Evolutionary conservation across 768 basidiomycete genomes (phyloP).

Genomic region (Leccinum broughii): DNA sequence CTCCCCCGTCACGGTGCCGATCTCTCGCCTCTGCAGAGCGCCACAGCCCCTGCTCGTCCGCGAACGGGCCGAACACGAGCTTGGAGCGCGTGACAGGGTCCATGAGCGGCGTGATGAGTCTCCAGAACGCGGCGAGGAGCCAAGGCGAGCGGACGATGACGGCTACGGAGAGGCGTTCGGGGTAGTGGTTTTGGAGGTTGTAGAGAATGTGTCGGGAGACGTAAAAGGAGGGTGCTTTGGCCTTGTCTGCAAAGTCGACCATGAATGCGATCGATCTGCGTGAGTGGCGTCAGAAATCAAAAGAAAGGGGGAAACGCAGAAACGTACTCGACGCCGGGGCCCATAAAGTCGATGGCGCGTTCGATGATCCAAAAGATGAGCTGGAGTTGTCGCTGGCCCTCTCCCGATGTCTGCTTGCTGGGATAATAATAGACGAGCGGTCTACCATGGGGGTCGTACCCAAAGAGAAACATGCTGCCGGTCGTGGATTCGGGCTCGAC

Average conservation of each 20-base stretch:
- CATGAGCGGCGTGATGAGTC: slow-evolving; percentile 75
- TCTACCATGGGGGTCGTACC: slow-evolving; percentile 65
- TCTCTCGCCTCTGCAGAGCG: slow-evolving; percentile 27
- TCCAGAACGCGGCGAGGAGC: slow-evolving; percentile 72
- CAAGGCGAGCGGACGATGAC: slow-evolving; percentile 80
- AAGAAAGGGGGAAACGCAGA: not conserved
- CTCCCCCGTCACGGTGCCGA: not conserved
- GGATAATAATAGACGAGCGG: slow-evolving; percentile 71
- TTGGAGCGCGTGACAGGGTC: slow-evolving; percentile 80
- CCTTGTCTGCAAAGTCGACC: slow-evolving; percentile 75
- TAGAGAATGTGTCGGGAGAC: slow-evolving; percentile 46
- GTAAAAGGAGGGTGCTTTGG: slow-evolving; percentile 52
- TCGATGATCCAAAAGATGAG: slow-evolving; percentile 51
- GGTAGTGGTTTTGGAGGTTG: slow-evolving; percentile 43
- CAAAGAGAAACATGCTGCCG: slow-evolving; percentile 79
- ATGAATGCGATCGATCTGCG: slow-evolving; percentile 43
- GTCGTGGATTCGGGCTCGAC: slow-evolving; percentile 82
- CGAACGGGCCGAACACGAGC: slow-evolving; percentile 68
- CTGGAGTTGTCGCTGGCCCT: slow-evolving; percentile 61
- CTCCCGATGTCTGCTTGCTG: slow-evolving; percentile 76
- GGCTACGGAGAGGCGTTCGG: not conserved
- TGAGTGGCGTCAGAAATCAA: not conserved
- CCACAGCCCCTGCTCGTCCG: slow-evolving; percentile 28
- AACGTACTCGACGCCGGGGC: slow-evolving; percentile 26
- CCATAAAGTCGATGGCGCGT: slow-evolving; percentile 73